Conservation (phyloP, 2,329 filamentous ascomycete species). For the Penicillium palitans region DNA sequence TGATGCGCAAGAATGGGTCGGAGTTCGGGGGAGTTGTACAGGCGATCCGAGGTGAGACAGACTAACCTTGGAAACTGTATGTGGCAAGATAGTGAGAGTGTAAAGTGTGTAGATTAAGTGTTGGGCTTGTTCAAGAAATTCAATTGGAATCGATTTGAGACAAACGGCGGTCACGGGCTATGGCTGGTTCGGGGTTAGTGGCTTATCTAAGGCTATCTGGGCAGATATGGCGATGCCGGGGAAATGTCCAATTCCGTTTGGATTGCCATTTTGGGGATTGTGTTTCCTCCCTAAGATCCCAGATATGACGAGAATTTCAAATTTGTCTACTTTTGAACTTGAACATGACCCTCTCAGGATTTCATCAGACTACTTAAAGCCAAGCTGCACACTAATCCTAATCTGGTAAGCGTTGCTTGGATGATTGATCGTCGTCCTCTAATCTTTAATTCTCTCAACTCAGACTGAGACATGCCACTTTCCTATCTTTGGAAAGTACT, state of each 20-base stretch:
- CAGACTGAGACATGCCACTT: constrained; percentile 21
- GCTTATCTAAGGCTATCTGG: constrained; percentile 1
- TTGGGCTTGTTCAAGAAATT: background rate
- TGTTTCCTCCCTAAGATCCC: background rate
- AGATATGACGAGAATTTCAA: background rate
- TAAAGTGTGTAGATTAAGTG: background rate
- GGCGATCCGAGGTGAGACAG: background rate
- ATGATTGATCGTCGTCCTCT: constrained; percentile 13
- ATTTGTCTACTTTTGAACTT: background rate
- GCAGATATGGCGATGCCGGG: background rate
- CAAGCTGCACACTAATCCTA: constrained; percentile 15
- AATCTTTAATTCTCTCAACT: background rate
- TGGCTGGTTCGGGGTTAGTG: background rate
- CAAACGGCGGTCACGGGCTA: constrained; percentile 2
- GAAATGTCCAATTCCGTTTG: background rate
- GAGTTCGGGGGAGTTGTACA: background rate
- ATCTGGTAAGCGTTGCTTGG: constrained; percentile 14
- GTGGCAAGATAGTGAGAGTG: background rate
- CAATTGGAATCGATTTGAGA: constrained; percentile 5
- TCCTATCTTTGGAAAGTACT: constrained; percentile 8
- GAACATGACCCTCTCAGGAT: background rate
- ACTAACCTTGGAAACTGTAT: constrained; percentile 6
- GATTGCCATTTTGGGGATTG: background rate
- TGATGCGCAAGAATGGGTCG: background rate
- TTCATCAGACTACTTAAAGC: background rate